Conservation (phyloP, 2,329 filamentous ascomycete species). For the Aciculosporium take region DNA sequence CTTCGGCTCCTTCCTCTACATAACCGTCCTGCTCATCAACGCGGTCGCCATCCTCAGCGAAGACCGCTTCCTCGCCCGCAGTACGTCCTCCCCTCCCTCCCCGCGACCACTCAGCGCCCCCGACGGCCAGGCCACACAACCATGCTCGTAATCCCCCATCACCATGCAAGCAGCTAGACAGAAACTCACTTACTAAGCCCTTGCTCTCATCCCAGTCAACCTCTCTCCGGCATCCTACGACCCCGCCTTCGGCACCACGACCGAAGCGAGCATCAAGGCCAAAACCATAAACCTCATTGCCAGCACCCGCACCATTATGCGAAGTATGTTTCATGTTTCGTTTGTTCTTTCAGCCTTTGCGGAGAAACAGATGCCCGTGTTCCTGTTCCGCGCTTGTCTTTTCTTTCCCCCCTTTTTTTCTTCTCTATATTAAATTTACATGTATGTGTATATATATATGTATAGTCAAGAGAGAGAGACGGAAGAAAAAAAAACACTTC, state of each 20-base stretch:
- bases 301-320: conserved; percentile 80
- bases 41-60: conserved; percentile 87
- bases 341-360: background rate
- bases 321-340: conserved; percentile 43
- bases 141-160: no score
- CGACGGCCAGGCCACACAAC: no score
- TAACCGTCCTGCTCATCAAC: conserved; percentile 79
- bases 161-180: background rate
- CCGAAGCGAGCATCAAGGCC: conserved; percentile 68
- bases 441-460: no score
- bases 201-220: conserved; percentile 40
- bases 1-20: conserved; percentile 57
- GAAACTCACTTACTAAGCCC: background rate
- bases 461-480: no score
- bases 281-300: conserved; percentile 83
- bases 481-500: background rate
- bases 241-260: conserved; percentile 59
- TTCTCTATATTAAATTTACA: no score
- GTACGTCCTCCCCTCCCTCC: conserved; percentile 14
- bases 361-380: no score
- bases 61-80: conserved; percentile 77
- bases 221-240: conserved; percentile 60
- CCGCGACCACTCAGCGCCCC: background rate
- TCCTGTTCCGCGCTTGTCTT: no score
- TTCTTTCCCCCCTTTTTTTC: no score